phyloP scores from a whole-genome alignment of 2,329 filamentous ascomycete species.

The Fusarium sarcochroum region DNA sequence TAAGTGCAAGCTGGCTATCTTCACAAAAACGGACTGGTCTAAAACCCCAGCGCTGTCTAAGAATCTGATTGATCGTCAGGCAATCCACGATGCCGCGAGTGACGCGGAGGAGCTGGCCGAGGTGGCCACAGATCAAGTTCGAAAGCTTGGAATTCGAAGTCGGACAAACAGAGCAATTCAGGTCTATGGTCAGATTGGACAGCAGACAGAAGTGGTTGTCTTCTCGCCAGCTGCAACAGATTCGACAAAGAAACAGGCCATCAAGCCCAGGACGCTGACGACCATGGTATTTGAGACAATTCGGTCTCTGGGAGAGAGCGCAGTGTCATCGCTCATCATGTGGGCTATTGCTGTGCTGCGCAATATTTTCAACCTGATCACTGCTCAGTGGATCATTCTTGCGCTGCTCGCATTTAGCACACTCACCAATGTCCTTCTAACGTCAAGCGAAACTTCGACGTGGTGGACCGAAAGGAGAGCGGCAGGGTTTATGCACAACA shows the following conservation, averaged over 20 bases:
- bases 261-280: conserved; percentile 73
- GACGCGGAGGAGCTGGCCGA: conserved; percentile 83
- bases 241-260: conserved; percentile 67
- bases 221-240: conserved; percentile 68
- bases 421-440: conserved; percentile 80
- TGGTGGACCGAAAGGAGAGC: conserved; percentile 93
- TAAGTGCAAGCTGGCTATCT: conserved; percentile 91
- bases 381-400: conserved; percentile 82
- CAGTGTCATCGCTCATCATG: conserved; percentile 82
- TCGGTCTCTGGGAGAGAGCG: conserved; percentile 81
- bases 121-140: conserved; percentile 82
- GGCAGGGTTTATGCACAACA: conserved; percentile 81
- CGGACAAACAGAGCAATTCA: conserved; percentile 83
- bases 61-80: conserved; percentile 76
- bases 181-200: conserved; percentile 82
- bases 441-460: conserved; percentile 77
- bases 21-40: conserved; percentile 89
- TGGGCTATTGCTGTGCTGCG: conserved; percentile 77
- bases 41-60: conserved; percentile 74
- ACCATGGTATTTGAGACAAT: conserved; percentile 80
- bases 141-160: conserved; percentile 79
- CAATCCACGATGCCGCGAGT: conserved; percentile 79
- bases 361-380: conserved; percentile 76
- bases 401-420: conserved; percentile 76
- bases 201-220: conserved; percentile 74